These are phyloP conservation scores for Limnanthes douglasii DNA, from an alignment of 345 rosid species.

Conservation along the genomic window DNA sequence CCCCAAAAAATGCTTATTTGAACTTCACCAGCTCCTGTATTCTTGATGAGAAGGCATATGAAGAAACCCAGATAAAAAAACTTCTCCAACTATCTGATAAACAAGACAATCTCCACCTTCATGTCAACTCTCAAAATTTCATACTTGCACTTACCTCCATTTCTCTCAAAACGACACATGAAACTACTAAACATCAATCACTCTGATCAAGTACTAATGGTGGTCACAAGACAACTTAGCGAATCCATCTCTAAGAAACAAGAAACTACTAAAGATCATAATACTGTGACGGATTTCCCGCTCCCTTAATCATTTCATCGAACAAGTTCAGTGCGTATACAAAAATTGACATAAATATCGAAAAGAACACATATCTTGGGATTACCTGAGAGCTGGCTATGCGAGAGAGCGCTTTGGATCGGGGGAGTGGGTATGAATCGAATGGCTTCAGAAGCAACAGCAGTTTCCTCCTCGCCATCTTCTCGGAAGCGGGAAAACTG, in stretches of 20 bases:
- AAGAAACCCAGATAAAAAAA: too few relatives aligned
- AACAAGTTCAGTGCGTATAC: constrained; percentile 14
- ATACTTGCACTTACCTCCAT: background rate
- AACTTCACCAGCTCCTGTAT: too few relatives aligned
- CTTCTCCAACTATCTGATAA: too few relatives aligned
- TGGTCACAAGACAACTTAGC: too few relatives aligned
- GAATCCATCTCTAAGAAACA: too few relatives aligned
- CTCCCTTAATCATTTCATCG: constrained; percentile 16
- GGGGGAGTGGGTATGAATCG: constrained; percentile 34
- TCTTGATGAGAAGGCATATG: too few relatives aligned
- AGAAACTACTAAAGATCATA: constrained; percentile 1
- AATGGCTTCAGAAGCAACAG: constrained; percentile 82
- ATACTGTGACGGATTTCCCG: background rate
- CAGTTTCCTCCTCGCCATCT: too few relatives aligned
- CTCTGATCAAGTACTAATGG: too few relatives aligned
- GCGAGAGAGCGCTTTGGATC: constrained; percentile 17
- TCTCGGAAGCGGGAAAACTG: too few relatives aligned
- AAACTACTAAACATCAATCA: constrained; percentile 1
- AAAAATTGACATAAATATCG: background rate
- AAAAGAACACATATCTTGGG: background rate
- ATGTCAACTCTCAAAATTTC: too few relatives aligned
- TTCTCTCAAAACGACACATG: background rate
- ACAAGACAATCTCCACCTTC: too few relatives aligned
- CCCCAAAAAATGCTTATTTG: too few relatives aligned
- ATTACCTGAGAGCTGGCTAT: constrained; percentile 36